Evolutionary conservation across 129 eudicot genomes (phyloP), one percentile per base, ranked within the genome.

Genomic region (Helianthus annuus): DNA sequence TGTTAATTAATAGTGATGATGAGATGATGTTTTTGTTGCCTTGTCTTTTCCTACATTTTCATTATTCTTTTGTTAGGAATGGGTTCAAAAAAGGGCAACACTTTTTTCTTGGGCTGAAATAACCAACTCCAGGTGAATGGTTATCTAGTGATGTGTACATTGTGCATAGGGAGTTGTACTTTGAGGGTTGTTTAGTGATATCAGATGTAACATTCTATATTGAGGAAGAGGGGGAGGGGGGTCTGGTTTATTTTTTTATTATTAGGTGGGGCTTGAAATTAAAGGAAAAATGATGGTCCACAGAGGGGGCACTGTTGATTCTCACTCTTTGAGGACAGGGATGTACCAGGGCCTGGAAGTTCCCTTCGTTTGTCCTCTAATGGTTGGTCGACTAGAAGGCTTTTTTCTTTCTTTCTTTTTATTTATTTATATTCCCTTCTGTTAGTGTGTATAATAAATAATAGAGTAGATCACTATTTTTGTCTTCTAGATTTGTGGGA

Each of bases 241-340:
- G 78, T 34, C 22, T 61, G 46, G 22, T 61, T 61, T 34, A 34
- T 13, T 49, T 10, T 32, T 11, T 64, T 75, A 70, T 22, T 52
- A 29, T 70, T 70, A 76, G 83, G 84, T 85, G 90, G 78, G 84
- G 80, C 39, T 72, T 74, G 69, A 71, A 73, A 71, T 79, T 79
- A 82, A 85, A 82, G 83, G 75, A 81, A 79, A 51, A 78, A 82
- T 80, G 81, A 80, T 76, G 90, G 85, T 79, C 85, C 90, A 79
- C 73, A 71, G 79, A 48, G 69, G 52, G 59, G 57, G 74, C 73
- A 85, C 85, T 81, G 74, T 70, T 68, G 48, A 29, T 71, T 66
- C 54, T 76, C 78, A 69, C 74, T 68, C 73, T 78, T 60, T 68
- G 65, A 68, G 75, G 80, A 48, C 69, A 76, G 80, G 68, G 72